Conservation (phyloP, 768 basidiomycete species). For the Tricholoma flavovirens region DNA sequence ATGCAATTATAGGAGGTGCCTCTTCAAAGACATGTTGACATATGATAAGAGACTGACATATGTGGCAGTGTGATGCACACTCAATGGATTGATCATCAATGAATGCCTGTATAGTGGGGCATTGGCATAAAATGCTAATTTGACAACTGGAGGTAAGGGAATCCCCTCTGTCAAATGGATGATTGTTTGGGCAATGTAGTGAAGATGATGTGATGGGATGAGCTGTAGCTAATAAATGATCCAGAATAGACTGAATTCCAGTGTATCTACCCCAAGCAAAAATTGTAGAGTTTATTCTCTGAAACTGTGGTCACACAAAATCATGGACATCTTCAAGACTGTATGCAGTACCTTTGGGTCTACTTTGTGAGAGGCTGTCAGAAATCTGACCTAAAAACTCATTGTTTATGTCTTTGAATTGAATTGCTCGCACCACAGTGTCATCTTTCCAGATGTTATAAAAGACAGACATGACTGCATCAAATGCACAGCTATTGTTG, state of each 20-base stretch:
- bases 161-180: not conserved
- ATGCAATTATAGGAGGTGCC: no score
- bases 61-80: not conserved
- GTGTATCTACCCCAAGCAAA: no score
- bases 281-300: not conserved
- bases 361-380: not conserved
- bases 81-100: not conserved
- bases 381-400: not conserved
- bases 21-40: not conserved
- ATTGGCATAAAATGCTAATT: no score
- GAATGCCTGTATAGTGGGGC: not conserved
- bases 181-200: not conserved
- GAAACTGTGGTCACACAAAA: not conserved
- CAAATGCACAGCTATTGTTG: slow-evolving; percentile 21
- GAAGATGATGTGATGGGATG: not conserved
- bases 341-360: not conserved
- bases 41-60: not conserved
- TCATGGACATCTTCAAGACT: not conserved
- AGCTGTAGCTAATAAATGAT: not conserved
- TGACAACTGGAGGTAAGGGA: not conserved
- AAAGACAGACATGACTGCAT: slow-evolving; percentile 15
- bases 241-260: no score
- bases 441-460: slow-evolving; percentile 14
- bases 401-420: no score
- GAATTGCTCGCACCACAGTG: not conserved